phyloP scores from a whole-genome alignment of 495 filamentous ascomycete species.

The Penicillium odoratum region DNA sequence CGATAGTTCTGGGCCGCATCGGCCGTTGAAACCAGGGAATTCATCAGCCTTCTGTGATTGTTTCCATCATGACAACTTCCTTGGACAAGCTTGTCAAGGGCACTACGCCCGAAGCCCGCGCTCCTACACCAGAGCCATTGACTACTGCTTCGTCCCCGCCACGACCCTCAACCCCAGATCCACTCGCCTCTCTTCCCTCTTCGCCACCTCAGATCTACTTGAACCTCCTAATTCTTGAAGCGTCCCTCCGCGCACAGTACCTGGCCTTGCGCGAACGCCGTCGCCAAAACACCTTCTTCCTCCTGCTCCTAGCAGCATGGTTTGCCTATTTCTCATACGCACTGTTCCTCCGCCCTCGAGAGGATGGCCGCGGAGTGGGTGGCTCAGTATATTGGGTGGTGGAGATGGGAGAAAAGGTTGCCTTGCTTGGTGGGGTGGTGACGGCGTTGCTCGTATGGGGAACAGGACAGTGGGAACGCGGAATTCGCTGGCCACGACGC shows the following conservation, averaged over 20 bases:
- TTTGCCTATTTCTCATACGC: slow-evolving; percentile 79
- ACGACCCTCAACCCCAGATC: slow-evolving; percentile 59
- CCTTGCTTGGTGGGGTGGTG: slow-evolving; percentile 81
- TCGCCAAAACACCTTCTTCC: slow-evolving; percentile 93
- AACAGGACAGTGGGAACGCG: slow-evolving; percentile 92
- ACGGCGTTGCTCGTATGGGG: slow-evolving; percentile 84
- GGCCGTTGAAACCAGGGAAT: slow-evolving; percentile 24
- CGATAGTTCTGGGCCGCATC: slow-evolving; percentile 29
- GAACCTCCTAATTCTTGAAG: slow-evolving; percentile 95
- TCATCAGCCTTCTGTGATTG: slow-evolving; percentile 2
- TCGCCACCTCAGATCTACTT: slow-evolving; percentile 98
- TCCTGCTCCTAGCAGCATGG: slow-evolving; percentile 77
- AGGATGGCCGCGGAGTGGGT: slow-evolving; percentile 86
- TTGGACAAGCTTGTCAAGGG: slow-evolving; percentile 91
- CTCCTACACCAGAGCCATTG: slow-evolving; percentile 41
- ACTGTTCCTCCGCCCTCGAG: slow-evolving; percentile 83
- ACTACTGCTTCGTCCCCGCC: slow-evolving; percentile 37
- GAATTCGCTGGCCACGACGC: slow-evolving; percentile 88
- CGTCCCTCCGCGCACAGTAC: slow-evolving; percentile 89
- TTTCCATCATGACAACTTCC: slow-evolving; percentile 52
- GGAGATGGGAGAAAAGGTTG: slow-evolving; percentile 83
- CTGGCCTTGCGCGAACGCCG: slow-evolving; percentile 83
- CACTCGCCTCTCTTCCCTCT: slow-evolving; percentile 77
- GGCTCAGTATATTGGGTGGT: slow-evolving; percentile 95
- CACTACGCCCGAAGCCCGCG: slow-evolving; percentile 55